Evolutionary conservation across 2,329 filamentous ascomycete genomes (phyloP), one percentile per base, ranked within the genome.

Genomic region (Didymella pinodella): DNA sequence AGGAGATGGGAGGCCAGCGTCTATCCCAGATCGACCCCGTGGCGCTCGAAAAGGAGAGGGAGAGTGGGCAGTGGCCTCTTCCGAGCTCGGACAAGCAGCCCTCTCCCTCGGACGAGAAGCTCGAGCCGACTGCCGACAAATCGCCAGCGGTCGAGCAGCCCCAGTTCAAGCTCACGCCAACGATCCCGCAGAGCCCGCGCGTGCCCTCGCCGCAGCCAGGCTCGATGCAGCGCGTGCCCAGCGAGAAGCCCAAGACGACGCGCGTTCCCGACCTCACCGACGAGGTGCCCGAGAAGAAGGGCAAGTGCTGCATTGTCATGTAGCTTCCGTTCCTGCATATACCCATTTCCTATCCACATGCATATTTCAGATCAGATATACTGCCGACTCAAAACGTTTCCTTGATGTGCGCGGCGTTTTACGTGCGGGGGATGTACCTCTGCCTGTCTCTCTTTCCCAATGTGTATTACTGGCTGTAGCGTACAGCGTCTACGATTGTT

Each of bases 271-370:
- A 87, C 48, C 80, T 83, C 4, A 80, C 80, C 11, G 83, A 86
- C 59, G 82, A 83, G 65, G 81, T 84, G 63, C 82, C 85, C 66
- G 83, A 86, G 67, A 85, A 83, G 63, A 84, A 86, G 11, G 89
- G 89, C 66, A 87, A 86, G 58, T 90, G 89, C 76, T 93, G 90
- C 77, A 81, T 91, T 61, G 84, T 93, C 66, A 92, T 92, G 90
- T 92, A 82, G 71, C 63, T 48, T 68, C 65, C 63, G 57, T 62
- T 61, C 61, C 57, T 54, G 53, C 52, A 64, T 69, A 73, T 75
- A 71, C 68, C 70, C 67, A 61, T 66, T 65, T 47, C 65, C 63
- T 66, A 57, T 48, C 59, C 34, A 54, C 59, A 54, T 43, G 2
- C 22, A 22, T 22, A 22, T 22, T 22, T 22, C 22, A 22, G 22